These are phyloP conservation scores for Pugionium cornutum DNA, from an alignment of 345 rosid genomes.

Conservation along the genomic window DNA sequence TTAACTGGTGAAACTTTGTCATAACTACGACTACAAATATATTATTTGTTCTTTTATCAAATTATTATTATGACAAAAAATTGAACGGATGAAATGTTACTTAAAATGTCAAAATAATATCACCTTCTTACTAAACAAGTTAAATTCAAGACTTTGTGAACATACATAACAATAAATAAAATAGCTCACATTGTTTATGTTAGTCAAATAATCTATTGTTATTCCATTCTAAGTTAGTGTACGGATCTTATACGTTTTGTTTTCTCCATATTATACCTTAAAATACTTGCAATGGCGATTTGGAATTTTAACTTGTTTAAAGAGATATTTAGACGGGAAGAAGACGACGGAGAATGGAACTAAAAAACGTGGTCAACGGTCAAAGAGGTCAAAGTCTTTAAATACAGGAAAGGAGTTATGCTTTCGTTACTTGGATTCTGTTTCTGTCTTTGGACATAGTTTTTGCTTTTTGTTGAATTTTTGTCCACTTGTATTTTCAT, in stretches of 20 bases:
- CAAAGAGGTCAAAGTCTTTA: conserved; percentile 36
- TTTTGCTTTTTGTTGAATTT: conserved; percentile 16
- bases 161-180: no score
- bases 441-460: conserved; percentile 17
- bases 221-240: background rate
- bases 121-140: no score
- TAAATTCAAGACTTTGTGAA: no score
- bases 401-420: conserved; percentile 30
- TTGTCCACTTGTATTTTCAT: conserved; percentile 20
- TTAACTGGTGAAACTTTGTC: no score
- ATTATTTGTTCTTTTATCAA: no score
- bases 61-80: no score
- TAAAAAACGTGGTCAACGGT: conserved; percentile 34
- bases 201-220: background rate
- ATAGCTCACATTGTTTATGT: no score
- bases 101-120: no score
- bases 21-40: no score
- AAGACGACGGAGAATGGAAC: background rate
- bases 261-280: background rate
- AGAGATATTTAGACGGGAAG: background rate
- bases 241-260: conserved; percentile 19
- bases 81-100: no score
- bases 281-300: background rate
- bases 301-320: background rate
- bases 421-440: conserved; percentile 16